Base-by-base conservation (phyloP, 192 early-diverging fungal species). In the Entomortierella beljakovae region DNA sequence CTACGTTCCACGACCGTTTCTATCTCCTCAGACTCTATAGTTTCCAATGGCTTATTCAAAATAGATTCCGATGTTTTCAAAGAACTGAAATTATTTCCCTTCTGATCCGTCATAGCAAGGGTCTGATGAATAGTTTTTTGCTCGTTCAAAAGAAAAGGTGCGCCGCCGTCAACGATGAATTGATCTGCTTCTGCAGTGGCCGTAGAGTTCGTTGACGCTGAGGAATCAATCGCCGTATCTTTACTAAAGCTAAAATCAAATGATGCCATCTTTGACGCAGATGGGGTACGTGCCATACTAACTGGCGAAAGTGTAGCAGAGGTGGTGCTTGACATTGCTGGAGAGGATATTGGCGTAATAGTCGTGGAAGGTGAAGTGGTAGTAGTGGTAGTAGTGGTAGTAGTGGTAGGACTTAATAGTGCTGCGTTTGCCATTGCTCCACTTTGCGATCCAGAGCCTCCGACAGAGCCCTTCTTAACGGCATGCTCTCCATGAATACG, bases 401-500 rank as follows among this genome's bases (percentile, higher is more conserved):
- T 55, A 6, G 60, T 22, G 3, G 54, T 64, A 0, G 73, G 73
- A 22, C 73, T 68, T 11, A 66, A 51, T 1, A 66, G 61, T 23
- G 33, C 13, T 3, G 57, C 55, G 9, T 34, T 29, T 16, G 60
- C 31, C 7, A 61, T 58, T 10, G 35, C 15, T 5, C 43, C 29
- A 16, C 62, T 49, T 22, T 32, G 43, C 4, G 16, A 35, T 31
- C 31, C 33, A 5, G 3, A 25, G 15, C 29, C 6, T 29, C 42
- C 20, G 18, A 6, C 33, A 16, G 16, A 18, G 20, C 35, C 46
- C 37, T 65, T 64, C 35, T 70, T 65, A n/a, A 70, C 62, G 10
- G 37, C 46, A 5, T 66, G 56, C 0, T 59, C 61, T 9, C 61
- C 74, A 55, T 77, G 74, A 20, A 77, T 79, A 29, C 38, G 26